Conservation (phyloP, 176 grass and related monocot species). For the Guadua angustifolia region DNA sequence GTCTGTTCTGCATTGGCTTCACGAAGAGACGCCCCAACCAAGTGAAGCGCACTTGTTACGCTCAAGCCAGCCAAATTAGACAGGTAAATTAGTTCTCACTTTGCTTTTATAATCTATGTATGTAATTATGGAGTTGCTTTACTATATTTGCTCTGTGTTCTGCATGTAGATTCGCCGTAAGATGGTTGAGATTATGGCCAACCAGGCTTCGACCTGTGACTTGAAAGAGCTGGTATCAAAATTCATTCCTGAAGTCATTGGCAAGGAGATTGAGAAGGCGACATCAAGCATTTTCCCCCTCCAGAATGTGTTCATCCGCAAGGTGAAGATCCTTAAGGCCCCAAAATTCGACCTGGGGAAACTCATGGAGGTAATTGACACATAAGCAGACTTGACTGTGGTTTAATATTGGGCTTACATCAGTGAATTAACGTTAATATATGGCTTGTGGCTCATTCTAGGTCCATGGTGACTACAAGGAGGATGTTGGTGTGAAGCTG, state of each 20-base stretch:
- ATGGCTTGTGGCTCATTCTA: constrained; percentile 16
- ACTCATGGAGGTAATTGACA: constrained; percentile 83
- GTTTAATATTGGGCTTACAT: background rate
- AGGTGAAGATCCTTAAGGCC: constrained; percentile 92
- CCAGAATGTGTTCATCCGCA: constrained; percentile 91
- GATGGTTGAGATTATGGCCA: constrained; percentile 96
- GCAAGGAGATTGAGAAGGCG: constrained; percentile 93
- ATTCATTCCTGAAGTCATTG: constrained; percentile 91
- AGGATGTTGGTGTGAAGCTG: constrained; percentile 77
- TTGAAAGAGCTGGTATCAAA: constrained; percentile 86
- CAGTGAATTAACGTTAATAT: background rate
- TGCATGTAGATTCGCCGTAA: constrained; percentile 75
- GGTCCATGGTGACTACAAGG: constrained; percentile 92
- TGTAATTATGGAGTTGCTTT: background rate
- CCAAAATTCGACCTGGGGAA: constrained; percentile 94
- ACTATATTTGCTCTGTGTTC: background rate
- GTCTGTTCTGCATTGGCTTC: constrained; percentile 88
- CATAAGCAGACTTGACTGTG: too few relatives aligned
- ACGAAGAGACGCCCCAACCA: constrained; percentile 85
- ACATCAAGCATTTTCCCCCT: constrained; percentile 80
- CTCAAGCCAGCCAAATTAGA: constrained; percentile 82
- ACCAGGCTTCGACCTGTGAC: constrained; percentile 80
- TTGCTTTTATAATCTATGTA: background rate
- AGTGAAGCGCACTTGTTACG: constrained; percentile 94
- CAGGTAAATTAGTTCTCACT: constrained; percentile 53